Percentiles rank a stretch among this genome's conserved stretches.
Conservation (phyloP, 2,329 filamentous ascomycete species). For the Sarocladium kiliense region DNA sequence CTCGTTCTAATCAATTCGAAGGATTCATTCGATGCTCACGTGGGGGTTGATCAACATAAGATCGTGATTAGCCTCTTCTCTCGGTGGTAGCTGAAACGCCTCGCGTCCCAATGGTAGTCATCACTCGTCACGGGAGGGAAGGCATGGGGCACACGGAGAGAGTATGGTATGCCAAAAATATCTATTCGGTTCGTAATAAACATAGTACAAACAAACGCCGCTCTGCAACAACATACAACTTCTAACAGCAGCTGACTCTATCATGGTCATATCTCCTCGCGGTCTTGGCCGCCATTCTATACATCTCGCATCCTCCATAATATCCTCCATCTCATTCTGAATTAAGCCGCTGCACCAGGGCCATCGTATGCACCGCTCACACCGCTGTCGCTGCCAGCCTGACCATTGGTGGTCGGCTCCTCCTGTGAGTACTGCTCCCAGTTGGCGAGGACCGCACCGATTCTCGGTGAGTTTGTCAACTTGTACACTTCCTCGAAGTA, state of each 20-base stretch:
- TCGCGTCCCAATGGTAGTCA: too few species aligned
- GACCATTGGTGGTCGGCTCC: conserved; percentile 30
- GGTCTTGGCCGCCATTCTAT: not conserved
- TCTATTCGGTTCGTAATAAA: conserved; percentile 11
- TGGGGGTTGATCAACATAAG: too few species aligned
- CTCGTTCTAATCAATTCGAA: too few species aligned
- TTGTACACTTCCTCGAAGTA: conserved; percentile 99
- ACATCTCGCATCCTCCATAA: not conserved
- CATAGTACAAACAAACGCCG: conserved; percentile 7
- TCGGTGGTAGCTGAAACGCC: too few species aligned
- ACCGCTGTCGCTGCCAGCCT: conserved; percentile 32
- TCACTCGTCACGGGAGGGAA: too few species aligned
- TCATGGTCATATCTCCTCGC: not conserved
- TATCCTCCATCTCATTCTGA: not conserved
- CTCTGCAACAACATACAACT: conserved; percentile 6
- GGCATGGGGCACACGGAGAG: too few species aligned
- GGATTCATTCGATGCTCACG: too few species aligned
- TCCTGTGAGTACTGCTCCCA: conserved; percentile 67
- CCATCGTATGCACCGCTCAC: conserved; percentile 37
- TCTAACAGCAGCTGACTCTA: not conserved
- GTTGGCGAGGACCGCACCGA: conserved; percentile 78
- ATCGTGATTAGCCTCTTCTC: too few species aligned
- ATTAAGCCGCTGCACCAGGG: conserved; percentile 34
- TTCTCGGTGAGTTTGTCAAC: conserved; percentile 78
- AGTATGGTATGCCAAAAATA: not conserved